Conservation (phyloP, 345 rosid species). For the Populus alba region DNA sequence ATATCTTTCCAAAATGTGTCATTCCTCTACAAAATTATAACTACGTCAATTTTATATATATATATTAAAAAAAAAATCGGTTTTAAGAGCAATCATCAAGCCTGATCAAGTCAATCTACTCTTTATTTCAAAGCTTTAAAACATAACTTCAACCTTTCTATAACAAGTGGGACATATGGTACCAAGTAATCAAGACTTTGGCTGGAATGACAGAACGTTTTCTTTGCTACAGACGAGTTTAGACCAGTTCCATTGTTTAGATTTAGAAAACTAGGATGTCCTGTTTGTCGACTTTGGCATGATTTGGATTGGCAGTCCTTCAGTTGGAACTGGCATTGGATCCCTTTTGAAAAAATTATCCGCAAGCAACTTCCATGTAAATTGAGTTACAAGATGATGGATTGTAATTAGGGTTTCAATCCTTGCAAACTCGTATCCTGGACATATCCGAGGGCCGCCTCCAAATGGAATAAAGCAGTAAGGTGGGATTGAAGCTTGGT, state of each 20-base stretch:
- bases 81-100: background rate
- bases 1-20: no score
- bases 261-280: background rate
- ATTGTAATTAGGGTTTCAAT: constrained; percentile 42
- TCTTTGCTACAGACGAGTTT: background rate
- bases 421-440: constrained; percentile 54
- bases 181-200: background rate
- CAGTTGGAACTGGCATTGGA: constrained; percentile 47
- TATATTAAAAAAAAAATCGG: no score
- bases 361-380: constrained; percentile 38
- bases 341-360: constrained; percentile 40
- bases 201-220: background rate
- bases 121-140: no score
- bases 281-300: constrained; percentile 18
- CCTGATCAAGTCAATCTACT: background rate
- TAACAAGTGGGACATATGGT: no score
- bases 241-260: background rate
- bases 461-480: constrained; percentile 48
- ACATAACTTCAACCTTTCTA: no score
- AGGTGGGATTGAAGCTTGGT: constrained; percentile 44
- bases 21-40: no score
- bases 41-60: no score
- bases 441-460: constrained; percentile 52
- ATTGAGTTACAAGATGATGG: constrained; percentile 49
- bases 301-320: constrained; percentile 41